A percentile compares a stretch with the other conserved stretches of the same genome.
Conservation (phyloP, 2,329 filamentous ascomycete genomes). For the Zasmidium angulare region DNA sequence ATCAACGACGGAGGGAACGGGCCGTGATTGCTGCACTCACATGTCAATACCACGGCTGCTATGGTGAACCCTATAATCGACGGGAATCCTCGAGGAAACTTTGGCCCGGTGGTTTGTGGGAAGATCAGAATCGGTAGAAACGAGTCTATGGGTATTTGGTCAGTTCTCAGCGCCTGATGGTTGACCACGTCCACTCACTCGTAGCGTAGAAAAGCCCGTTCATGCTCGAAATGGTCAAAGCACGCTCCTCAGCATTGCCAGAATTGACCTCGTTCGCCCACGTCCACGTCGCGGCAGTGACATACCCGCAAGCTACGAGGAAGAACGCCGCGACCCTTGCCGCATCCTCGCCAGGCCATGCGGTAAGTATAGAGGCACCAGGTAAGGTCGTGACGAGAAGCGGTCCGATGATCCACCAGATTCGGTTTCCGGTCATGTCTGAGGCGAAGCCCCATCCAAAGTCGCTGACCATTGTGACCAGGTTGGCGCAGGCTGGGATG, state of each 20-base stretch:
- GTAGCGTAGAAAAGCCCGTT: constrained; percentile 13
- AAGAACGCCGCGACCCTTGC: constrained; percentile 13
- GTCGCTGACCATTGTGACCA: constrained; percentile 13
- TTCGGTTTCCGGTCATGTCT: constrained; percentile 11
- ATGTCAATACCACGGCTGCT: constrained; percentile 3
- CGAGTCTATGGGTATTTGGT: background rate
- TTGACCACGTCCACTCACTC: constrained; percentile 6
- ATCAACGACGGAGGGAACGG: background rate
- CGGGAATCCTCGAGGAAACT: constrained; percentile 9
- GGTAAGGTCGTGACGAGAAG: constrained; percentile 10
- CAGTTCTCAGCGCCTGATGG: background rate
- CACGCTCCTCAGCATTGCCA: constrained; percentile 11
- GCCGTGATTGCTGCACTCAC: background rate
- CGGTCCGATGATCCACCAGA: constrained; percentile 10
- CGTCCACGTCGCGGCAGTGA: constrained; percentile 10
- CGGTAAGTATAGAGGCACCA: constrained; percentile 8
- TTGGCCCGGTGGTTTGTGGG: constrained; percentile 10
- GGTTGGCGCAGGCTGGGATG: constrained; percentile 15
- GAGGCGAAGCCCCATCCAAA: constrained; percentile 10
- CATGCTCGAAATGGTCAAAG: constrained; percentile 13
- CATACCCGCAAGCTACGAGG: constrained; percentile 11
- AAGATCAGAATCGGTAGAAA: constrained; percentile 14
- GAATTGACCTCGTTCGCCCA: constrained; percentile 15
- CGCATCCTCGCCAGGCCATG: constrained; percentile 7
- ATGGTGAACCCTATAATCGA: constrained; percentile 7